Conservation (phyloP, 108 stramenopile genomes). For the Skeletonema tropicum region DNA sequence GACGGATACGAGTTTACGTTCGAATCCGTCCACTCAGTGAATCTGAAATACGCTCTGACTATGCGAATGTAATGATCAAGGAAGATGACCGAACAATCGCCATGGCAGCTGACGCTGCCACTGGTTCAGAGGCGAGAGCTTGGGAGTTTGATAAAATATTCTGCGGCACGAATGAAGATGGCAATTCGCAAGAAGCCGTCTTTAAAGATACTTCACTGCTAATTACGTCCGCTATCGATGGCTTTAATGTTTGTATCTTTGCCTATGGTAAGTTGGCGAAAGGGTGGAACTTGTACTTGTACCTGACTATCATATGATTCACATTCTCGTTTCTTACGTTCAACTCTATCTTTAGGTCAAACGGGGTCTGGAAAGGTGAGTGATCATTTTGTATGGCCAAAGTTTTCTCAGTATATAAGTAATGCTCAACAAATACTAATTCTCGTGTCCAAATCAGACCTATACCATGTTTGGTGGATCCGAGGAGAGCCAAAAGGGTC, state of each 20-base stretch:
- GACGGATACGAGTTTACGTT: conserved; percentile 70
- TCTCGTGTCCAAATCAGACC: conserved; percentile 69
- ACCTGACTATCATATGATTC: too few species aligned
- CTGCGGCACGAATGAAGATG: conserved; percentile 24
- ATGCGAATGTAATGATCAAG: conserved; percentile 33
- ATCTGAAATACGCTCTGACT: conserved; percentile 41
- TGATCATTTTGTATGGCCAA: too few species aligned
- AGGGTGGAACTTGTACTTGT: conserved; percentile 16
- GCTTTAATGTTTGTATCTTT: conserved; percentile 70
- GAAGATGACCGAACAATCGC: conserved; percentile 46
- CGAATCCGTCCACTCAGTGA: conserved; percentile 61
- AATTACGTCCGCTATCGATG: conserved; percentile 74
- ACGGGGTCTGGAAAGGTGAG: too few species aligned
- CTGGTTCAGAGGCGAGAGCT: conserved; percentile 32
- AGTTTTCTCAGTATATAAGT: too few species aligned
- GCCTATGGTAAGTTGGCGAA: conserved; percentile 38
- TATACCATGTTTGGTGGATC: conserved; percentile 79
- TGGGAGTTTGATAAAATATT: conserved; percentile 81
- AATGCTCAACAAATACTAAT: too few species aligned
- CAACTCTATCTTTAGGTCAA: too few species aligned
- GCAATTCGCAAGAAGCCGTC: conserved; percentile 61
- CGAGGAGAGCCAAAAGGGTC: conserved; percentile 52
- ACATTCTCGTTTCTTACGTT: too few species aligned
- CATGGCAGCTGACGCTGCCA: conserved; percentile 39
- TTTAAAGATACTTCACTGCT: conserved; percentile 68